Evolutionary conservation across 202 grass and related monocot genomes (phyloP).

Genomic region (Tripidium arundinaceum): DNA sequence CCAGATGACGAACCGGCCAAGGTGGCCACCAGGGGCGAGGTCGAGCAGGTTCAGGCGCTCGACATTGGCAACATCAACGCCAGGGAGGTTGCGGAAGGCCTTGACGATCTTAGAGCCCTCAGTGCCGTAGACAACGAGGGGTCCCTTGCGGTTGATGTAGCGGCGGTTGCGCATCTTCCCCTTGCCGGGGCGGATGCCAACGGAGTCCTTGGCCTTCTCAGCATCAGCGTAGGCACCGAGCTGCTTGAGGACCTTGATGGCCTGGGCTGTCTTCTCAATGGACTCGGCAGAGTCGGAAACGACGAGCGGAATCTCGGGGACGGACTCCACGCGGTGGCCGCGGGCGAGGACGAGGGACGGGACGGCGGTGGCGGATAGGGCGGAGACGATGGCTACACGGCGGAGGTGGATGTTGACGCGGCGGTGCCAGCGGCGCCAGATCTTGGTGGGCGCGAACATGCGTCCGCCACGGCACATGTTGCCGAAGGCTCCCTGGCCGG

Average conservation of each 20-base stretch:
- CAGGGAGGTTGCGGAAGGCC: conserved; percentile 79
- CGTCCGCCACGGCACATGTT: conserved; percentile 79
- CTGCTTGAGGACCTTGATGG: conserved; percentile 66
- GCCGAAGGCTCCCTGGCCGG: conserved; percentile 71
- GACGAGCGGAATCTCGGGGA: conserved; percentile 67
- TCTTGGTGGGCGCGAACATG: conserved; percentile 74
- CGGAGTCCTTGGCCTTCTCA: conserved; percentile 70
- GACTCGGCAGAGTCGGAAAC: conserved; percentile 50
- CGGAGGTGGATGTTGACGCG: conserved; percentile 51
- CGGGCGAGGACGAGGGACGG: conserved; percentile 60
- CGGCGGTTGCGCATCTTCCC: conserved; percentile 73
- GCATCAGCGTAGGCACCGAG: conserved; percentile 56
- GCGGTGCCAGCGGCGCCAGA: conserved; percentile 64
- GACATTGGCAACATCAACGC: conserved; percentile 69
- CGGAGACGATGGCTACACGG: conserved; percentile 46
- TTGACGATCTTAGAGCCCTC: conserved; percentile 77
- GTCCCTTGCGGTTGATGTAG: conserved; percentile 75
- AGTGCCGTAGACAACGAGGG: conserved; percentile 63
- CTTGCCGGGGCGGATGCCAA: conserved; percentile 57
- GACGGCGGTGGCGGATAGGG: conserved; percentile 67
- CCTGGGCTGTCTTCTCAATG: conserved; percentile 70
- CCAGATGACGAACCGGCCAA: conserved; percentile 76
- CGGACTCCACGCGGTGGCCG: conserved; percentile 55
- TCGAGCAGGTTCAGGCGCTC: conserved; percentile 78
- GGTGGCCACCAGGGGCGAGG: conserved; percentile 68